phyloP scores from a whole-genome alignment of 2,329 filamentous ascomycete genomes.

The Pseudogymnoascus sp. region DNA sequence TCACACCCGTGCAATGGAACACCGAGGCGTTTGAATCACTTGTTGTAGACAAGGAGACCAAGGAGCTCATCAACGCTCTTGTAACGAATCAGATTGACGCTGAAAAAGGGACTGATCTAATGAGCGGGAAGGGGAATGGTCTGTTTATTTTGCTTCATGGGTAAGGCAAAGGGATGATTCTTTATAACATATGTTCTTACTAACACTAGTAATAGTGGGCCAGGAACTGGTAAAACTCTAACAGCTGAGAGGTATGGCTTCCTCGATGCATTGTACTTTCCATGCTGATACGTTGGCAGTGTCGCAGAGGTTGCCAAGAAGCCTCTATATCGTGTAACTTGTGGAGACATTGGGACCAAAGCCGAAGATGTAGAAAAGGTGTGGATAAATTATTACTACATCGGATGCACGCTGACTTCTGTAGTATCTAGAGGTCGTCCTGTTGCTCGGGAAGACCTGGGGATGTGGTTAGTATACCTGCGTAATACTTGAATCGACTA shows the following conservation, averaged over 20 bases:
- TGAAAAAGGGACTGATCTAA: slow-evolving; percentile 14
- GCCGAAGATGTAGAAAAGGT: slow-evolving; percentile 52
- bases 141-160: slow-evolving; percentile 39
- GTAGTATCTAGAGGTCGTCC: slow-evolving; percentile 19
- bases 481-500: too few species aligned
- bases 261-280: too few species aligned
- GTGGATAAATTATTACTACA: too few species aligned
- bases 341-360: slow-evolving; percentile 62
- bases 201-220: slow-evolving; percentile 12
- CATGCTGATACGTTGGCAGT: slow-evolving; percentile 25
- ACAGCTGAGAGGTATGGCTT: slow-evolving; percentile 15
- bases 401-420: too few species aligned
- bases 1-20: slow-evolving; percentile 29
- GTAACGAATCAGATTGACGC: slow-evolving; percentile 34
- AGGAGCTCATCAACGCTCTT: slow-evolving; percentile 41
- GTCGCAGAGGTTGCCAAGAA: slow-evolving; percentile 42
- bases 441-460: slow-evolving; percentile 21
- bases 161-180: background rate
- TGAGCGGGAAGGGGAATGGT: slow-evolving; percentile 33
- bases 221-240: slow-evolving; percentile 22
- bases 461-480: background rate
- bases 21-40: slow-evolving; percentile 37
- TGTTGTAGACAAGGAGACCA: slow-evolving; percentile 39
- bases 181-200: background rate
- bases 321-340: slow-evolving; percentile 45